phyloP scores from a whole-genome alignment of 2,329 filamentous ascomycete genomes.

The Calcarisporium arbuscula region DNA sequence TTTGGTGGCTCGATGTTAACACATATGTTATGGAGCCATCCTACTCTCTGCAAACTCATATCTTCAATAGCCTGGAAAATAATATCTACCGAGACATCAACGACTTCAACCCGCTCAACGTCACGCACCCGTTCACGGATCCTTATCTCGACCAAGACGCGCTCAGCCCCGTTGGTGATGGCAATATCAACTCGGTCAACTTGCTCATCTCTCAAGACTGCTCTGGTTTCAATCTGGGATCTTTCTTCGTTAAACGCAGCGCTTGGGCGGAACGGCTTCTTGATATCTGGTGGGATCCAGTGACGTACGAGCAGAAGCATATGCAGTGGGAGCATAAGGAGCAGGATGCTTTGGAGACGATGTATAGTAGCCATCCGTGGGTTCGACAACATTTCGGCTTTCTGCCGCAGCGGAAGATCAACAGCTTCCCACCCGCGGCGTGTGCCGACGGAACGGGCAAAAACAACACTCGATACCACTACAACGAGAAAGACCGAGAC shows the following conservation, averaged over 20 bases:
- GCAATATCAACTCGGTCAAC: slow-evolving; percentile 71
- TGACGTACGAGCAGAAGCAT: slow-evolving; percentile 95
- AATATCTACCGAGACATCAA: slow-evolving; percentile 94
- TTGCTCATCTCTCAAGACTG: slow-evolving; percentile 90
- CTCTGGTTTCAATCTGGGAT: slow-evolving; percentile 90
- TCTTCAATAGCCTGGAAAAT: slow-evolving; percentile 73
- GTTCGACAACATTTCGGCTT: slow-evolving; percentile 84
- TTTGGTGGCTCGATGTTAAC: slow-evolving; percentile 98
- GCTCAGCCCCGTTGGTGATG: slow-evolving; percentile 69
- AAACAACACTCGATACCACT: slow-evolving; percentile 75
- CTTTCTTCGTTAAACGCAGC: slow-evolving; percentile 83
- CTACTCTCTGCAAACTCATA: slow-evolving; percentile 81
- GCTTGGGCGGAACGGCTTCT: slow-evolving; percentile 86
- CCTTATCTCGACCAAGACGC: slow-evolving; percentile 71
- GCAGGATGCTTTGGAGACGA: slow-evolving; percentile 87
- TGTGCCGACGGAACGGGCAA: slow-evolving; percentile 64
- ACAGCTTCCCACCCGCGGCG: slow-evolving; percentile 86
- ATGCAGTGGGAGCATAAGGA: slow-evolving; percentile 99
- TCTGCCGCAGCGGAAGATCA: slow-evolving; percentile 84
- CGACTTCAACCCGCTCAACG: slow-evolving; percentile 89
- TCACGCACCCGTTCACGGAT: slow-evolving; percentile 72
- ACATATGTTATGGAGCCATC: slow-evolving; percentile 97
- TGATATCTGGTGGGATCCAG: slow-evolving; percentile 98
- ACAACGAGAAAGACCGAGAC: slow-evolving; percentile 76
- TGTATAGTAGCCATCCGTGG: slow-evolving; percentile 91